Percentiles rank a stretch among this genome's conserved stretches.
Evolutionary conservation across 768 basidiomycete genomes (phyloP).

Genomic region (Russula virescens): DNA sequence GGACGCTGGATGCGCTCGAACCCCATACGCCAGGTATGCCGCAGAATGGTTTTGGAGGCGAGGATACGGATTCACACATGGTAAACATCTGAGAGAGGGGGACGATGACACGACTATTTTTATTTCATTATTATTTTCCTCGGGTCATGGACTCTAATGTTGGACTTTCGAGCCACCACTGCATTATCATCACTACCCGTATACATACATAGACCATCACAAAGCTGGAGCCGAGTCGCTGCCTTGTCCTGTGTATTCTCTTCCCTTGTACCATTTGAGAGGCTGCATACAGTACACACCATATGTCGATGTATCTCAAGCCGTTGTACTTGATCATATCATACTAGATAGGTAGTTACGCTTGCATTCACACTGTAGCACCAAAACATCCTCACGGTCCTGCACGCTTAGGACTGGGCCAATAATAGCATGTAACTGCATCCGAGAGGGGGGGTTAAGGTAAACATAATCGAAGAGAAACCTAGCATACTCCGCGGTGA

Average conservation of each 20-base stretch:
- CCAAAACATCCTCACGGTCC: not conserved
- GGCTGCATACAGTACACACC: not conserved
- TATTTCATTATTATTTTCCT: constrained; percentile 1
- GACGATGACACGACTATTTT: not conserved
- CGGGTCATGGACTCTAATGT: not conserved
- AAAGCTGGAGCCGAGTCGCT: not conserved
- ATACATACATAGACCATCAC: not conserved
- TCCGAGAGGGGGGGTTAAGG: not conserved
- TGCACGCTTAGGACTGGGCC: not conserved
- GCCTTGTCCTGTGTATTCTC: not conserved
- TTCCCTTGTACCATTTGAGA: not conserved
- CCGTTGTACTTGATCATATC: not conserved
- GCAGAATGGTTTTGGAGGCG: constrained; percentile 11
- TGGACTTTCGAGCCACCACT: not conserved
- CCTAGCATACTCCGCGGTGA: not conserved
- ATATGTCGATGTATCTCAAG: not conserved
- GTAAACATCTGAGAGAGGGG: not conserved
- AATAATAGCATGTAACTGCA: not conserved
- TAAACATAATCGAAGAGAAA: not conserved
- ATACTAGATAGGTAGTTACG: not conserved
- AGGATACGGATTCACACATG: constrained; percentile 11
- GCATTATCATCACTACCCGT: not conserved
- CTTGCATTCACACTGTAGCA: not conserved
- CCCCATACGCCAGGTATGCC: constrained; percentile 19
- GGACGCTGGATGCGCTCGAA: constrained; percentile 40